phyloP scores from a whole-genome alignment of 352 stramenopile genomes.

The Pythium graminicola region DNA sequence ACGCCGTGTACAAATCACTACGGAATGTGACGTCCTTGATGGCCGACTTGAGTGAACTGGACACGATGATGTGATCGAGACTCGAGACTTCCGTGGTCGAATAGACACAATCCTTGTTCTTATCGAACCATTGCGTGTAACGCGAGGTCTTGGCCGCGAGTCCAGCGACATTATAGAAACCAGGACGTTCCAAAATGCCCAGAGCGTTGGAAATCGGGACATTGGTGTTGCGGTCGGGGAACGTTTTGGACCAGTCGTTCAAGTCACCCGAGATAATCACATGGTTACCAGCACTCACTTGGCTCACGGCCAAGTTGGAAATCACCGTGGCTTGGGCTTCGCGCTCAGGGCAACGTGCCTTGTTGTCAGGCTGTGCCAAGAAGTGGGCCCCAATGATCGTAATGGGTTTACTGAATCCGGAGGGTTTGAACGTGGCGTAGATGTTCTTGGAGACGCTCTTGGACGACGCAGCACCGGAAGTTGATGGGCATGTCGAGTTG shows the following conservation, averaged over 20 bases:
- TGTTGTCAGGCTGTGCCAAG: conserved; percentile 51
- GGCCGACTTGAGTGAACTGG: conserved; percentile 34
- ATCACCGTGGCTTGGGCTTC: conserved; percentile 59
- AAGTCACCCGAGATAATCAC: conserved; percentile 61
- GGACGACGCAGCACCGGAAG: conserved; percentile 30
- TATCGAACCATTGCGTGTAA: conserved; percentile 58
- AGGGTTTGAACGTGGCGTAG: conserved; percentile 60
- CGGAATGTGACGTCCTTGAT: conserved; percentile 43
- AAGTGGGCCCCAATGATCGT: conserved; percentile 60
- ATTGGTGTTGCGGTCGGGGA: conserved; percentile 60
- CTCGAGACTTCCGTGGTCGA: conserved; percentile 39
- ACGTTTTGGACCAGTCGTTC: conserved; percentile 50
- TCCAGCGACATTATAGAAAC: conserved; percentile 40
- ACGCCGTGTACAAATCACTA: conserved; percentile 42
- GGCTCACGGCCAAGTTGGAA: conserved; percentile 31
- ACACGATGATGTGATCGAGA: conserved; percentile 60
- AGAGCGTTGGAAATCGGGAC: conserved; percentile 48
- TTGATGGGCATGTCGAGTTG: conserved; percentile 44
- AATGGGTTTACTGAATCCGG: conserved; percentile 56
- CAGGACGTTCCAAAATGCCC: conserved; percentile 34
- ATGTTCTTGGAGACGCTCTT: conserved; percentile 69
- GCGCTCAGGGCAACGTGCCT: conserved; percentile 47
- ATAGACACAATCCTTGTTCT: conserved; percentile 58
- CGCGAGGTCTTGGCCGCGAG: conserved; percentile 34
- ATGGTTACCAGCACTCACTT: conserved; percentile 40